Base-by-base conservation (phyloP, 331 rosid species). In the Rhamnella rubrinervis region DNA sequence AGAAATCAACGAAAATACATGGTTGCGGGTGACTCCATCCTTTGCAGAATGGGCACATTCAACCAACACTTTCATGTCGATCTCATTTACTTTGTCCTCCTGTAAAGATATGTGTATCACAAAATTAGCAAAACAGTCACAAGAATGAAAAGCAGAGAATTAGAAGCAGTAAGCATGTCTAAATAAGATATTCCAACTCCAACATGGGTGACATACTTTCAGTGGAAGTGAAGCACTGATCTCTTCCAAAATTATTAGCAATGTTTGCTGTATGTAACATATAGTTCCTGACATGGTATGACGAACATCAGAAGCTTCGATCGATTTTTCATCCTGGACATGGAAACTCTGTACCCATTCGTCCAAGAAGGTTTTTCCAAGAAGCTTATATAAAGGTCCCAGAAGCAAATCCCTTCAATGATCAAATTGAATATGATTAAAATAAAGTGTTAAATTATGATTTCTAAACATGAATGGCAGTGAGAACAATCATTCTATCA, bases 191-290 rank as follows among this genome's bases (percentile, higher is more conserved):
- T 73, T 77, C 53, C 60, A 66, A 39, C 15, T 70, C 62, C 38
- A 55, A 20, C 41, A 6, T n/a, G 73, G 49, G 49, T 28, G 69
- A 49, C 74, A 31, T 77, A 84, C 97, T 80, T 84, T 72, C 47
- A 41, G 65, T n/a, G 71, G 61, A 57, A 71, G 81, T 15, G 92
- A 85, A 64, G 86, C 71, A 73, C 80, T 74, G 39, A 93, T 84
- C 80, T 93, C 96, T 75, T 90, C 85, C 72, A 93, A 80, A 78
- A 93, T 78, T 67, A 87, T 87, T 75, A 93, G 79, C 28, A 93
- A 75, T 6, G 90, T 87, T 75, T 93, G 98, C 71, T 91, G 96
- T 58, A 93, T 74, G 78, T 85, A 84, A 79, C 67, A 71, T 51
- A 82, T 38, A 37, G 77, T 40, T 53, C 70, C 63, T 61, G 55